Evolutionary conservation across 2,329 filamentous ascomycete species (phyloP), one percentile per base, ranked within the genome.

Genomic region (Arthrocladium fulminans): DNA sequence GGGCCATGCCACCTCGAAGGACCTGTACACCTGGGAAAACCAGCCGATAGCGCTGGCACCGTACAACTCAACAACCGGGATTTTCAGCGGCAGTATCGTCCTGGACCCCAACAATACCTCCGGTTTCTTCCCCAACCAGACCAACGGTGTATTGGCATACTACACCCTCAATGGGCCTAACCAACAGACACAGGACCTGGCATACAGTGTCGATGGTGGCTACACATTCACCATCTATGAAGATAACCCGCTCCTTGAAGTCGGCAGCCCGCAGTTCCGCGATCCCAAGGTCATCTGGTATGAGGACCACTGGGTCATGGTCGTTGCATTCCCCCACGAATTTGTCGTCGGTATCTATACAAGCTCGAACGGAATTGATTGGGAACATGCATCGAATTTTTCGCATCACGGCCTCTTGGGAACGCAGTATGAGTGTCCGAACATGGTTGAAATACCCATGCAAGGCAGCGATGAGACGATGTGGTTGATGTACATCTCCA

Each of bases 281-380:
- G 81, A 84, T 53, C 80, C 81, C 1, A 80, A 83, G 57, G 79
- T 84, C 1, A 68, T 80, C 38, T 77, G 77, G 68, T 74, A 81
- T 52, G 64, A 61, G 7, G 59, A 72, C 35, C 64, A 69, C 15
- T 83, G 80, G 80, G 73, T 79, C 32, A 76, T 79, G 71, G 70
- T 73, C 0, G 54, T 81, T 2, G 67, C 78, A 0, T 80, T 76
- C 48, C 61, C 74, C 1, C 63, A 71, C 29, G 77, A 80, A 30
- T 80, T 76, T 52, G 65, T 68, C 8, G 68, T 84, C 38, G 77
- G 75, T n/a, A 71, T 84, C 53, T 83, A 72, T 61, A 80, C 77
- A 1, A 81, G 77, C 1, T 66, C 72, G 0, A 70, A 84, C 57
- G 65, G 84, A 5, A 76, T 70, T 39, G 63, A 71, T 6, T 84